Evolutionary conservation across 2,329 filamentous ascomycete genomes (phyloP).

Genomic region (Dactylonectria macrodidyma): DNA sequence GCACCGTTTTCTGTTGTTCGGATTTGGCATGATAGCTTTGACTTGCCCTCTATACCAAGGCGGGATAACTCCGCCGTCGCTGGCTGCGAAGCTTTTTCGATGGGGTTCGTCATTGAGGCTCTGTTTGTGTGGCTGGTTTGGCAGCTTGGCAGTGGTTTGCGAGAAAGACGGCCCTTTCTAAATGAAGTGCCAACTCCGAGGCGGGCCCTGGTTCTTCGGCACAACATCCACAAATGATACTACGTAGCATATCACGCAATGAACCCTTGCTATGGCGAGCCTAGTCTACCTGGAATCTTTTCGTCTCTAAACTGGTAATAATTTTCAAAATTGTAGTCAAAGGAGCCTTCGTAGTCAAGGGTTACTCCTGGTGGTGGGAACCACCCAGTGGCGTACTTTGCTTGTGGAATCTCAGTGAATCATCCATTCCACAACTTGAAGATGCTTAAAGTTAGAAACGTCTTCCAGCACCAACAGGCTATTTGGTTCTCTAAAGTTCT

Average conservation of each 20-base stretch:
- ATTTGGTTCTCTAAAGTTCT: background rate
- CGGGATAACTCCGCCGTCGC: background rate
- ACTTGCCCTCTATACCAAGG: background rate
- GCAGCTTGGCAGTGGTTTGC: background rate
- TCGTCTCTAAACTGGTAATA: background rate
- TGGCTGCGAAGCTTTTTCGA: background rate
- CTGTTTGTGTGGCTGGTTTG: constrained; percentile 8
- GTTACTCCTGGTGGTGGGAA: background rate
- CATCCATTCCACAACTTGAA: background rate
- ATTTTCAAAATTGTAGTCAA: background rate
- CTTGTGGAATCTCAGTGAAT: too few relatives aligned
- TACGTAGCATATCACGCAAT: background rate
- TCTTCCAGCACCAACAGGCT: background rate
- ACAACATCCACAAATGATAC: too few relatives aligned
- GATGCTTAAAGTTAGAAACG: background rate
- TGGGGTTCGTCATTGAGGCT: background rate
- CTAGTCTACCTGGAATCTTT: background rate
- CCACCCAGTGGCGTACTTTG: too few relatives aligned
- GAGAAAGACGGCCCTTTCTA: background rate
- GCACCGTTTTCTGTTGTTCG: background rate
- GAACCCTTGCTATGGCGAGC: background rate
- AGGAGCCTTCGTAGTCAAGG: background rate
- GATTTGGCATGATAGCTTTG: background rate
- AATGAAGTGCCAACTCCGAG: background rate
- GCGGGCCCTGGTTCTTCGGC: background rate